Evolutionary conservation across 805 yeast species (phyloP), one percentile per base, ranked within the genome.

Genomic region (Kazachstania bromeliacearum): DNA sequence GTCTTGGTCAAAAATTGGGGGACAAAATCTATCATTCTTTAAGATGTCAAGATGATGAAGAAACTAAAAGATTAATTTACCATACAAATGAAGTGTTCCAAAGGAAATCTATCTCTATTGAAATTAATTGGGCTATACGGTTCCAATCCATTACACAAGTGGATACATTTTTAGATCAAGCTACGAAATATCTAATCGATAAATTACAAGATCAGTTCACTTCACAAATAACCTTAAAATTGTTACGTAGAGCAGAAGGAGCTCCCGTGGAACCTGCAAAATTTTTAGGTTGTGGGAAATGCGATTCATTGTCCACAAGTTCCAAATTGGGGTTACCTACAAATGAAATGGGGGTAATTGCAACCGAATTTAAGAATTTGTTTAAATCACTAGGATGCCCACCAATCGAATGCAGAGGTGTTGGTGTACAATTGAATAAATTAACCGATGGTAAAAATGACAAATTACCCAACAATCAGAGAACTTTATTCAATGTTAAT

Each of bases 111-210:
- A 70, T 89, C 0, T 85, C 95, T 0, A 81, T 87, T 4, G 97
- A 89, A 51, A 79, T 89, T 19, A 84, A 85, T 43, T 89, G 85
- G 79, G 97, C 96, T 0, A 82, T 89, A 1, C 54, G 97, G 33
- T 81, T 88, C 44, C 71, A 75, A 22, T 63, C 62, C 1, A 63
- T 70, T 21, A 54, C 58, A 0, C 85, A 89, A 50, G 73, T 80
- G 17, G 88, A 80, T 42, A 45, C 37, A 4, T 92, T 89, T 49
- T 51, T 85, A 7, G 60, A 65, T 24, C 60, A 71, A 14, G 59
- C 87, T 33, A 64, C 80, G 1, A 57, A 60, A 21, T 95, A 85
- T 48, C 50, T 92, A 34, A 60, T 68, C 34, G 42, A 57, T 0
- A 65, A 94, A 36, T 50, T 87, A 37, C 41, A 57, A 2, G 66